Percentiles rank a stretch among this genome's conserved stretches.
Conservation (phyloP, 192 early-diverging fungal species). For the Backusella sp. region DNA sequence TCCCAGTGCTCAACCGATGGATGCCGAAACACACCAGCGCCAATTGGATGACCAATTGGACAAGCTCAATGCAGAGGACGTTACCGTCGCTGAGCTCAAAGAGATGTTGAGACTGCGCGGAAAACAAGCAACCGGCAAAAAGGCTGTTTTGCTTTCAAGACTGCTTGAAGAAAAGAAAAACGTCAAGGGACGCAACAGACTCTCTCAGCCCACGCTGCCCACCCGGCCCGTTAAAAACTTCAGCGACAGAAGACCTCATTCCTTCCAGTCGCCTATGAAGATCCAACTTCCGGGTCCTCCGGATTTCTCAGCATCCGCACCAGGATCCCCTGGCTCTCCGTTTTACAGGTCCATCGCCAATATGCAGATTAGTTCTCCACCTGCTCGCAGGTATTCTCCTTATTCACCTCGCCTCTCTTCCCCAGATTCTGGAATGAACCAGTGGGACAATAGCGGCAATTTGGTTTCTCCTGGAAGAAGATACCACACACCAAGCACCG, state of each 20-base stretch:
- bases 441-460: background rate
- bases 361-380: conserved; percentile 38
- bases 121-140: conserved; percentile 70
- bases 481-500: background rate
- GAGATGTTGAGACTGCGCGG: conserved; percentile 68
- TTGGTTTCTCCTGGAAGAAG: background rate
- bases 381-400: conserved; percentile 11
- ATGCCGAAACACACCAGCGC: conserved; percentile 54
- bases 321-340: conserved; percentile 7
- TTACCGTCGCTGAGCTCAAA: conserved; percentile 74
- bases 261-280: conserved; percentile 10
- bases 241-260: conserved; percentile 12
- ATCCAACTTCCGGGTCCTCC: conserved; percentile 19
- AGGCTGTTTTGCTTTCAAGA: conserved; percentile 63
- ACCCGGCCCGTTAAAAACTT: background rate
- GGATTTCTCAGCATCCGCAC: conserved; percentile 20
- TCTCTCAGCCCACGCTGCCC: conserved; percentile 10
- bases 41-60: conserved; percentile 63
- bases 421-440: conserved; percentile 7
- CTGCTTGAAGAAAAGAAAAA: conserved; percentile 57
- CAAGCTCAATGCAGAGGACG: conserved; percentile 67
- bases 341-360: conserved; percentile 32
- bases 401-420: conserved; percentile 33
- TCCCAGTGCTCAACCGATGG: conserved; percentile 9
- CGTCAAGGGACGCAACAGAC: conserved; percentile 32